These are phyloP conservation scores for Smallanthus sonchifolius DNA, from an alignment of 129 eudicot species.

Conservation along the genomic window DNA sequence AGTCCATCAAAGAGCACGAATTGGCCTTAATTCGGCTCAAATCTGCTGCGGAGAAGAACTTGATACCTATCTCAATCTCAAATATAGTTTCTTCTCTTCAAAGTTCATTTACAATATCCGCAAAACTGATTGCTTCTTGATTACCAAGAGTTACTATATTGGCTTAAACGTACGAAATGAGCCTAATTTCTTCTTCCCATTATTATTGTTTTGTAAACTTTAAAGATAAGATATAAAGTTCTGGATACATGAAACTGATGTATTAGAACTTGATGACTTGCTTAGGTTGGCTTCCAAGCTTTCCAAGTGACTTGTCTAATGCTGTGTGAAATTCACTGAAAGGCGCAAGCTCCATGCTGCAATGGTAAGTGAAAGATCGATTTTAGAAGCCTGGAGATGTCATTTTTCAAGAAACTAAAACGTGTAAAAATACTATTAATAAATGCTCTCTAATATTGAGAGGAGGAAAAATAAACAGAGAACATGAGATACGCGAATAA, in stretches of 20 bases:
- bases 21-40: no score
- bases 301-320: constrained; percentile 84
- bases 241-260: background rate
- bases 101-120: no score
- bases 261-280: constrained; percentile 63
- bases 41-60: no score
- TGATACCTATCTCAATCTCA: no score
- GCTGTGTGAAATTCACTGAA: constrained; percentile 54
- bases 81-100: no score
- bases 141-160: background rate
- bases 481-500: background rate
- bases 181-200: background rate
- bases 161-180: background rate
- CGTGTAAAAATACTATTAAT: background rate
- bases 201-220: background rate
- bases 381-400: background rate
- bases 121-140: background rate
- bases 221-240: background rate
- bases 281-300: constrained; percentile 87
- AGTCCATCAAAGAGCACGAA: no score
- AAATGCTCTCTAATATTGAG: background rate
- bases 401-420: background rate
- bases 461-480: background rate
- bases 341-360: constrained; percentile 77
- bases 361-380: background rate